Percentiles rank a stretch among this genome's conserved stretches.
Conservation (phyloP, 192 early-diverging fungal genomes). For the Coemansia erecta region DNA sequence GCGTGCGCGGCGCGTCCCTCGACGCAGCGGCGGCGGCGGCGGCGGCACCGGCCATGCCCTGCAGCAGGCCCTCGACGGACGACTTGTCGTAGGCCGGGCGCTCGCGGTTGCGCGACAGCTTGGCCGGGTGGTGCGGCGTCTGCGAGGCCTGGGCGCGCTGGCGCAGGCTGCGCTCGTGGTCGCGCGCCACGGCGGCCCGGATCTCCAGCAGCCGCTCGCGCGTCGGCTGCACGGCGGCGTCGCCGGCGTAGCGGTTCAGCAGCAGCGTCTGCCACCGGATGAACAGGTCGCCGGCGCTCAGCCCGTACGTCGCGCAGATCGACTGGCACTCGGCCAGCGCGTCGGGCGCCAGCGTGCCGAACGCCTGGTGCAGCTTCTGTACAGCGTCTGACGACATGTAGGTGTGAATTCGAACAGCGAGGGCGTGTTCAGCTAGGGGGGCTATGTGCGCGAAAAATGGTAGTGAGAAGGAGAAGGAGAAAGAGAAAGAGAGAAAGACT, state of each 20-base stretch:
- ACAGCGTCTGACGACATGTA: not conserved
- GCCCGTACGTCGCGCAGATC: constrained; percentile 40
- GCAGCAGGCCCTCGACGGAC: constrained; percentile 45
- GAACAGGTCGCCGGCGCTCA: constrained; percentile 41
- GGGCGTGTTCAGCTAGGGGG: too few species aligned
- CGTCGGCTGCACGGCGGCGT: constrained; percentile 30
- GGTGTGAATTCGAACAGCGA: not conserved
- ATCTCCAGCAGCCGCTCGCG: constrained; percentile 47
- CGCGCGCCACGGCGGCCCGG: constrained; percentile 30
- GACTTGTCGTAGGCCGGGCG: constrained; percentile 48
- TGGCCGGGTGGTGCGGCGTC: constrained; percentile 13
- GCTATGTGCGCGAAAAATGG: too few species aligned
- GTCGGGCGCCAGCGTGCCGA: constrained; percentile 41
- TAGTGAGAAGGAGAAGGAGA: too few species aligned
- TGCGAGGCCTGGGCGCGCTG: constrained; percentile 37
- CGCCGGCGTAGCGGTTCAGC: constrained; percentile 44
- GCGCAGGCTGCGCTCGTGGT: constrained; percentile 29
- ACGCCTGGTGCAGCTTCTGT: constrained; percentile 42
- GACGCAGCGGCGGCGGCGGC: constrained; percentile 21
- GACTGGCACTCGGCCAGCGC: constrained; percentile 41
- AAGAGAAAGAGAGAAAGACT: too few species aligned
- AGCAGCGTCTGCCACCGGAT: constrained; percentile 49
- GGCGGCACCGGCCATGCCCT: too few species aligned
- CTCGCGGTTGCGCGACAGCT: constrained; percentile 42
- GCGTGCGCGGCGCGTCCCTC: constrained; percentile 26